Conservation (phyloP, 2,329 filamentous ascomycete species). For the Aspergillus carbonarius region DNA sequence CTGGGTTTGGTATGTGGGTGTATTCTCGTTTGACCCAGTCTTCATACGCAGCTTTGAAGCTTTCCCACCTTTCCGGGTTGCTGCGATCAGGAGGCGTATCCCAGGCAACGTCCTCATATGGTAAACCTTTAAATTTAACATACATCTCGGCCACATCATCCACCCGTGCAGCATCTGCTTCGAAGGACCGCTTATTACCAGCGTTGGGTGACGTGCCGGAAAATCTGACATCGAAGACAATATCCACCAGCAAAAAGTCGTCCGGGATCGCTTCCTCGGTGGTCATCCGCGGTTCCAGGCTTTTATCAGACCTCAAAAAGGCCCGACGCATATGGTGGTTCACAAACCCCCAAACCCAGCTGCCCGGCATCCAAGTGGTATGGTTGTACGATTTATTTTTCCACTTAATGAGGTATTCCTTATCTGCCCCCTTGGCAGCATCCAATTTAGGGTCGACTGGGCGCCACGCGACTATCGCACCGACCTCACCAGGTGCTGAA, state of each 20-base stretch:
- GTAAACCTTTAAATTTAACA: slow-evolving; percentile 89
- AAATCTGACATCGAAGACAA: slow-evolving; percentile 80
- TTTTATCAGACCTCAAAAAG: slow-evolving; percentile 69
- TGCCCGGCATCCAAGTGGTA: slow-evolving; percentile 81
- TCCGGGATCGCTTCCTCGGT: slow-evolving; percentile 80
- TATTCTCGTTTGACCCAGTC: slow-evolving; percentile 82
- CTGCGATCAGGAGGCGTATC: slow-evolving; percentile 69
- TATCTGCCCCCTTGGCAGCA: slow-evolving; percentile 67
- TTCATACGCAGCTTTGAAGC: slow-evolving; percentile 79
- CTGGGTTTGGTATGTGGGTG: slow-evolving; percentile 58
- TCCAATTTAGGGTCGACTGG: slow-evolving; percentile 58
- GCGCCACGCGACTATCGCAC: slow-evolving; percentile 84
- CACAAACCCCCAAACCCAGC: slow-evolving; percentile 79
- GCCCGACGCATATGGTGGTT: slow-evolving; percentile 64
- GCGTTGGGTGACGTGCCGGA: slow-evolving; percentile 50
- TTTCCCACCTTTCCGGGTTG: slow-evolving; percentile 66
- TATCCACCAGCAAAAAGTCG: slow-evolving; percentile 80
- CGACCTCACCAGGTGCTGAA: slow-evolving; percentile 64
- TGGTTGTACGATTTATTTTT: slow-evolving; percentile 75
- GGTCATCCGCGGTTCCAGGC: slow-evolving; percentile 65
- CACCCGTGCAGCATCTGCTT: slow-evolving; percentile 69
- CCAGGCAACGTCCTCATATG: slow-evolving; percentile 91
- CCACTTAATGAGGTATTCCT: slow-evolving; percentile 93
- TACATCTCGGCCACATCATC: slow-evolving; percentile 70
- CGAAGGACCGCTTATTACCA: slow-evolving; percentile 55